Evolutionary conservation across 805 yeast genomes (phyloP), one percentile per base, ranked within the genome.

Genomic region (Pachysolen tannophilus): DNA sequence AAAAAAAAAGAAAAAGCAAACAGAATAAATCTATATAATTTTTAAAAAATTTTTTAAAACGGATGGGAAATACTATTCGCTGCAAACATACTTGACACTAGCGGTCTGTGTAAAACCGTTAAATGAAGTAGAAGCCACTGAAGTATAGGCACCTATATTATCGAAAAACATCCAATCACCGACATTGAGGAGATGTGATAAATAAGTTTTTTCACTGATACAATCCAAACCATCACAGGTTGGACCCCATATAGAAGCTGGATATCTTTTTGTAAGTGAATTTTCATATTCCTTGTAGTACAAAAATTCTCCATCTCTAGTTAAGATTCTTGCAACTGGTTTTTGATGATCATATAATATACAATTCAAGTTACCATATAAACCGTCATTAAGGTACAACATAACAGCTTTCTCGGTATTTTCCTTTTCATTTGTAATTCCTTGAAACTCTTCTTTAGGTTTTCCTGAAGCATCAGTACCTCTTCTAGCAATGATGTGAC

Each of bases 161-260:
- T 78, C 67, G 61, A 90, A 88, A 58, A 78, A 85, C 38, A 90
- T 54, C 97, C 97, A 90, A 56, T 90, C 97, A 7, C 97, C 97
- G 28, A 82, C 80, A 15, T 66, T 63, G 29, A 86, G 76, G 26
- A 76, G 75, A 36, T 70, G 65, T 14, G 78, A 65, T 49, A 90
- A 64, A 24, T 46, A 47, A 40, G 75, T 63, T 25, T 62, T 65
- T 31, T 64, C 55, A 14, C 82, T 56, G 39, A 90, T 75, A 56
- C 94, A 82, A 57, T 90, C 98, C 43, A 90, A 67, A 3, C 97
- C 97, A 60, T 90, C 98, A 62, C 98, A 90, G 14, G 97, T 90
- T 30, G 97, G 98, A 5, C 98, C 98, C 98, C 98, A 90, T 41
- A 92, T 69, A 3, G 95, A 83, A 35, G 72, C 80, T 10, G 31